A percentile compares a stretch with the other conserved stretches of the same genome.
These are phyloP conservation scores for Acer negundo DNA, from an alignment of 345 rosid species.

Conservation along the genomic window DNA sequence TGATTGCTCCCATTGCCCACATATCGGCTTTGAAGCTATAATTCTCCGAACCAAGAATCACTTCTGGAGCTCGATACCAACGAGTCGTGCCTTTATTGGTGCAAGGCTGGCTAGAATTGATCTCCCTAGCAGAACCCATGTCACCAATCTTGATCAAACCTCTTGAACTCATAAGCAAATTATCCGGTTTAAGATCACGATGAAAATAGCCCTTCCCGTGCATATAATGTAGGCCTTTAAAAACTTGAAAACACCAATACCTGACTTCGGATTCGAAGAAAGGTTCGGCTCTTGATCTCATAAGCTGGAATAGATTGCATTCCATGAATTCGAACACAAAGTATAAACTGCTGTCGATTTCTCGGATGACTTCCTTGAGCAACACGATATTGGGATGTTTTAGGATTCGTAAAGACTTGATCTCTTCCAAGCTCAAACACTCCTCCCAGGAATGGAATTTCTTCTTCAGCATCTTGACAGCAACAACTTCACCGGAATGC, in stretches of 20 bases:
- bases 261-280: conserved; percentile 38
- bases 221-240: conserved; percentile 49
- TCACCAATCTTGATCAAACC: conserved; percentile 46
- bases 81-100: conserved; percentile 44
- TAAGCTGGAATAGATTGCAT: conserved; percentile 40
- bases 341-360: conserved; percentile 27
- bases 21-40: conserved; percentile 53
- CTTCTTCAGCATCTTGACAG: not conserved
- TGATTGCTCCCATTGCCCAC: conserved; percentile 63
- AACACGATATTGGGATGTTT: conserved; percentile 46
- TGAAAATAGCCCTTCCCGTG: conserved; percentile 50
- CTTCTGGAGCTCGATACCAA: conserved; percentile 58
- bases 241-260: conserved; percentile 50
- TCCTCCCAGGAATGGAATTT: conserved; percentile 42
- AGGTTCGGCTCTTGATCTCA: conserved; percentile 27
- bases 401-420: conserved; percentile 38
- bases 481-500: not conserved
- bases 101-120: conserved; percentile 38
- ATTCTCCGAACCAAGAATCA: conserved; percentile 29
- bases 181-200: conserved; percentile 52
- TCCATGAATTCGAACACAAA: conserved; percentile 55
- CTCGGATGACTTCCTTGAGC: conserved; percentile 47
- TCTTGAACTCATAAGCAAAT: conserved; percentile 38
- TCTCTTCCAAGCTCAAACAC: conserved; percentile 37
- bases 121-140: conserved; percentile 49